Base-by-base conservation (phyloP, 176 grass and related monocot species). In the Aegilops tauschii region DNA sequence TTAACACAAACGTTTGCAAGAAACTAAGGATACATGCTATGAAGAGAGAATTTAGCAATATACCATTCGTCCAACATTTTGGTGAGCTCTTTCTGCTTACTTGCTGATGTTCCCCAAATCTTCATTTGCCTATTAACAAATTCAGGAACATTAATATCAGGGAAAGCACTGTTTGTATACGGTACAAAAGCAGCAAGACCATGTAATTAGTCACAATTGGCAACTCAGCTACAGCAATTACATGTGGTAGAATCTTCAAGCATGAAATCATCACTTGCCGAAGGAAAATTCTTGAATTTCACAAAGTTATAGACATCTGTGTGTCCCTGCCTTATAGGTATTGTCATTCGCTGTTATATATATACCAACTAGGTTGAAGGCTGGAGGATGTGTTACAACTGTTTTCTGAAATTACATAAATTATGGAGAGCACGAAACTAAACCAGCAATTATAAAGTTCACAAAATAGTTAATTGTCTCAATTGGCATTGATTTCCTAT, bases 61-160 rank as follows among this genome's bases (percentile, higher is more conserved):
- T 98, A 98, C 96, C 93, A 98, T 93, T 98, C 93, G 31, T 98
- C 96, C 91, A 98, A 86, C 96, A 98, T 93, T 96, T 96, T 94
- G 82, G 86, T 87, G 86, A 98, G 93, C 54, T 98, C 88, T 83
- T 68, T 94, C 88, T 98, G 93, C 84, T 93, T 98, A 65, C 81
- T 87, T 40, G 85, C 59, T 90, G 93, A 98, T 86, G 92, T 98
- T 82, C 96, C 93, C 93, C 93, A 98, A 69, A 40, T 96, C 83
- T 93, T 92, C 96, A 98, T 94, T 80, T 96, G 96, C 86, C 93
- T 98, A 81, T 65, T 65, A 89, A 87, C 45, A 84, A 37, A 79
- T 74, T 68, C 32, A 87, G 47, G 7, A 27, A 87, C 25, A 87
- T 72, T 86, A 87, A 77, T 31, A 47, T 93, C 47, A 81, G 64